These are phyloP conservation scores for Botrytis squamosa DNA, from an alignment of 2,329 filamentous ascomycete genomes.

Conservation along the genomic window DNA sequence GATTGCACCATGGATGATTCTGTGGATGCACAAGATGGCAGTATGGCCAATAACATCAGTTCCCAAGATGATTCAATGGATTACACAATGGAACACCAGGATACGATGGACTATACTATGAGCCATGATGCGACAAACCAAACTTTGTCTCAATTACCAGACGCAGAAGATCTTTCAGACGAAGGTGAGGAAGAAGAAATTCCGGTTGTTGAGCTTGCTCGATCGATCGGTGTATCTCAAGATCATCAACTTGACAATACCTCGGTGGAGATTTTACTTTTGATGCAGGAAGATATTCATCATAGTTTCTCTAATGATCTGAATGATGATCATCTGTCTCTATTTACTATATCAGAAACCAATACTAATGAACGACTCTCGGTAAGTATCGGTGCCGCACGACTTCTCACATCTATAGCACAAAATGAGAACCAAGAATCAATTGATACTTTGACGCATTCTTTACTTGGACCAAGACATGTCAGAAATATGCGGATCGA, in stretches of 20 bases:
- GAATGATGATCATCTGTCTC: slow-evolving; percentile 27
- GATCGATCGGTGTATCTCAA: slow-evolving; percentile 32
- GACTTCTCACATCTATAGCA: slow-evolving; percentile 30
- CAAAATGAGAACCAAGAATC: slow-evolving; percentile 21
- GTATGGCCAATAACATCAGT: neutral
- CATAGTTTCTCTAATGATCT: neutral
- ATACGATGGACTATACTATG: neutral
- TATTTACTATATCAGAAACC: slow-evolving; percentile 26
- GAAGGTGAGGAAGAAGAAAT: slow-evolving; percentile 26
- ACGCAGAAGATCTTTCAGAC: neutral
- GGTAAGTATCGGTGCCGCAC: slow-evolving; percentile 30
- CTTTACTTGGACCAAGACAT: slow-evolving; percentile 20
- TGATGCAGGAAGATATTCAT: slow-evolving; percentile 19
- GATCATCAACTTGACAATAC: slow-evolving; percentile 29
- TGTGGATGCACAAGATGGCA: neutral
- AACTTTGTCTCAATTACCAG: slow-evolving; percentile 5
- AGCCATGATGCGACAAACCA: neutral
- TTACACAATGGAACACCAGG: neutral
- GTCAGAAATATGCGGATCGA: slow-evolving; percentile 30
- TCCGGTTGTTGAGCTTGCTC: slow-evolving; percentile 36
- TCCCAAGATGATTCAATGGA: neutral
- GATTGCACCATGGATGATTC: neutral
- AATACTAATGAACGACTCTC: slow-evolving; percentile 32
- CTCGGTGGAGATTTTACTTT: slow-evolving; percentile 26
- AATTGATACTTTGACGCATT: slow-evolving; percentile 22